Conservation (phyloP, 2,329 filamentous ascomycete genomes). For the Neurospora sp. region DNA sequence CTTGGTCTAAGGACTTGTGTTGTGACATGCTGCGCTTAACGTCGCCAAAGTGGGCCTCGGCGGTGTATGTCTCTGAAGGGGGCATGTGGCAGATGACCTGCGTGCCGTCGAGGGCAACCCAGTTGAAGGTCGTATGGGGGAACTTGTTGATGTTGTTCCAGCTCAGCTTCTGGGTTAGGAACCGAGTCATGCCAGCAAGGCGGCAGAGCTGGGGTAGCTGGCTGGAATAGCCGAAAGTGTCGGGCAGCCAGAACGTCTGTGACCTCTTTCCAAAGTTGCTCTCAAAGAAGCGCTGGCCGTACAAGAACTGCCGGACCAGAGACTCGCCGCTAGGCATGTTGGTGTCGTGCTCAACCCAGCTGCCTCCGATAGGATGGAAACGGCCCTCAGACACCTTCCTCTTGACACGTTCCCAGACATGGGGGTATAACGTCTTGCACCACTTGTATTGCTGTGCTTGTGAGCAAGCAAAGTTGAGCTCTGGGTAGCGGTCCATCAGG, state of each 20-base stretch:
- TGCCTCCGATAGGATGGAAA: conserved; percentile 92
- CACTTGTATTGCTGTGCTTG: conserved; percentile 98
- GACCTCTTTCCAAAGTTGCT: conserved; percentile 82
- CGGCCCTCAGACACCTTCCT: conserved; percentile 78
- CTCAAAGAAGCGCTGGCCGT: conserved; percentile 91
- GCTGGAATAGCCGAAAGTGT: conserved; percentile 95
- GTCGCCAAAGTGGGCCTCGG: conserved; percentile 89
- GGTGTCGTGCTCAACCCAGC: conserved; percentile 98
- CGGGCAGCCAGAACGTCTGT: conserved; percentile 92
- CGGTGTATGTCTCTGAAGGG: conserved; percentile 89
- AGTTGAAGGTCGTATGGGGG: conserved; percentile 97
- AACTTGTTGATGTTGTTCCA: conserved; percentile 99
- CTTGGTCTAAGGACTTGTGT: conserved; percentile 93
- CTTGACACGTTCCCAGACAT: conserved; percentile 83
- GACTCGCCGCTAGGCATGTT: conserved; percentile 96
- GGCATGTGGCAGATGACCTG: conserved; percentile 98
- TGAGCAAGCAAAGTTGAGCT: conserved; percentile 84
- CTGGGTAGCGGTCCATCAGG: conserved; percentile 87
- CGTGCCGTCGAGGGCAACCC: conserved; percentile 90
- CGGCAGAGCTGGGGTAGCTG: conserved; percentile 91
- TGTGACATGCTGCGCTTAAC: conserved; percentile 79
- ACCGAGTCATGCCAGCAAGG: conserved; percentile 88
- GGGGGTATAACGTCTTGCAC: conserved; percentile 83
- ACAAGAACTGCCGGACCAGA: conserved; percentile 85
- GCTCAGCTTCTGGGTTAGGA: conserved; percentile 96